A percentile compares a stretch with the other conserved stretches of the same genome.
Evolutionary conservation across 2,329 filamentous ascomycete genomes (phyloP).

Genomic region (Ceratocystis cubensis): DNA sequence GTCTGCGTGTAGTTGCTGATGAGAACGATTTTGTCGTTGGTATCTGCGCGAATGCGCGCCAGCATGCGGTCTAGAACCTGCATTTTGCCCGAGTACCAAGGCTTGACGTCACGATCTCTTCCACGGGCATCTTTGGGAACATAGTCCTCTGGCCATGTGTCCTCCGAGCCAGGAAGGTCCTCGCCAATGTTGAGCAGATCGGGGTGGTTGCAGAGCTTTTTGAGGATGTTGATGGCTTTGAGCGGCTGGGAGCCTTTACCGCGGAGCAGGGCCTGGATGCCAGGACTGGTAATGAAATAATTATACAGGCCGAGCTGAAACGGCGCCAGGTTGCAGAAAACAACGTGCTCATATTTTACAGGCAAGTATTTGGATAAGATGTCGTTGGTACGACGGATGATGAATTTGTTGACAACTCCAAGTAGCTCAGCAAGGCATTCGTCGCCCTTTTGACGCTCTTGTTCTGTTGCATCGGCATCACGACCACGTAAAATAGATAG

Average conservation of each 20-base stretch:
- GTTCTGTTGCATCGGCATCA: conserved; percentile 77
- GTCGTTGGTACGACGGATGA: conserved; percentile 94
- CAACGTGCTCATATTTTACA: conserved; percentile 97
- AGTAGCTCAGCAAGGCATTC: conserved; percentile 72
- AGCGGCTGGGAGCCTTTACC: conserved; percentile 93
- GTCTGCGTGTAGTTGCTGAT: conserved; percentile 98
- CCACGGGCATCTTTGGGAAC: conserved; percentile 78
- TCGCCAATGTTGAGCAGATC: conserved; percentile 73
- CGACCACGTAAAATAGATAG: conserved; percentile 82
- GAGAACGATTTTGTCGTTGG: conserved; percentile 96
- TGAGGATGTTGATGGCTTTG: conserved; percentile 91
- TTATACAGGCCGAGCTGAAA: conserved; percentile 94
- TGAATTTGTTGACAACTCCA: conserved; percentile 87
- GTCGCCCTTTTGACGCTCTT: conserved; percentile 70
- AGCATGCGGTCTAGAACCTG: conserved; percentile 96
- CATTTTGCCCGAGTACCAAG: conserved; percentile 98
- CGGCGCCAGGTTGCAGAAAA: conserved; percentile 87
- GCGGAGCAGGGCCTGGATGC: conserved; percentile 80
- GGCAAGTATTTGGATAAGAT: conserved; percentile 95
- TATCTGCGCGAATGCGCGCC: conserved; percentile 84
- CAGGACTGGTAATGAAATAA: conserved; percentile 89
- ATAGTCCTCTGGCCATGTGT: conserved; percentile 72
- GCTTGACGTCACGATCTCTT: conserved; percentile 79
- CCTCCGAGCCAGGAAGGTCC: conserved; percentile 78
- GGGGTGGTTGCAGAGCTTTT: conserved; percentile 97